phyloP scores from a whole-genome alignment of 305 asterid species.

The Rubia occidens region DNA sequence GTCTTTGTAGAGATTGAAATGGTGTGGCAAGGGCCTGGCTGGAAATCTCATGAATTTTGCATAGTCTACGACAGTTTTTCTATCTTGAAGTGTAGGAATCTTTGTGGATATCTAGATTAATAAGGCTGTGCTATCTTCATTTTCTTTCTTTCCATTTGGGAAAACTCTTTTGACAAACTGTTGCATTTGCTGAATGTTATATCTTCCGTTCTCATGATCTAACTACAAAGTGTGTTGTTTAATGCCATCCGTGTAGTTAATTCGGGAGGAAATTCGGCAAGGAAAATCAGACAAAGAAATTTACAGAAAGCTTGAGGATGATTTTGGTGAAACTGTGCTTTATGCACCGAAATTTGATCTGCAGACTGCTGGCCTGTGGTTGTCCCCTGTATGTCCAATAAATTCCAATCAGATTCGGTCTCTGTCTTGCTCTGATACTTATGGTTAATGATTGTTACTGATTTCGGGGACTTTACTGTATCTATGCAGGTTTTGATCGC shows the following conservation, averaged over 20 bases:
- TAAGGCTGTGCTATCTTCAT: neutral
- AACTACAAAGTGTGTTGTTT: neutral
- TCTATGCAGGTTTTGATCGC: constrained; percentile 52
- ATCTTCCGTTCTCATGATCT: neutral
- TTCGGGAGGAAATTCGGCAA: constrained; percentile 59
- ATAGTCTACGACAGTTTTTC: neutral
- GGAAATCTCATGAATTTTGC: neutral
- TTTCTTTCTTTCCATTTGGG: neutral
- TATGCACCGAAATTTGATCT: constrained; percentile 70
- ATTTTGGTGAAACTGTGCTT: no score
- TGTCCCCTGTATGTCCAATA: constrained; percentile 61
- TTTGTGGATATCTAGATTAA: neutral
- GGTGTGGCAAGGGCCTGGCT: neutral
- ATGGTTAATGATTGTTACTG: constrained; percentile 3
- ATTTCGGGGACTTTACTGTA: constrained; percentile 8
- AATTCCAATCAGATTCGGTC: neutral
- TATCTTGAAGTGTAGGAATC: neutral
- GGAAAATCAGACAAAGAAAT: constrained; percentile 83
- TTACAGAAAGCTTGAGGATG: no score
- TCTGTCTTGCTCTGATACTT: neutral
- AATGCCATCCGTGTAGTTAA: constrained; percentile 36
- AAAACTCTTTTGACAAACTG: neutral
- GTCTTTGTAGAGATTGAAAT: neutral
- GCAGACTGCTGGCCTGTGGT: constrained; percentile 91
- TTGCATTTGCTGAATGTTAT: neutral